Base-by-base conservation (phyloP, 805 yeast species). In the Saccharomycopsis javanensis region DNA sequence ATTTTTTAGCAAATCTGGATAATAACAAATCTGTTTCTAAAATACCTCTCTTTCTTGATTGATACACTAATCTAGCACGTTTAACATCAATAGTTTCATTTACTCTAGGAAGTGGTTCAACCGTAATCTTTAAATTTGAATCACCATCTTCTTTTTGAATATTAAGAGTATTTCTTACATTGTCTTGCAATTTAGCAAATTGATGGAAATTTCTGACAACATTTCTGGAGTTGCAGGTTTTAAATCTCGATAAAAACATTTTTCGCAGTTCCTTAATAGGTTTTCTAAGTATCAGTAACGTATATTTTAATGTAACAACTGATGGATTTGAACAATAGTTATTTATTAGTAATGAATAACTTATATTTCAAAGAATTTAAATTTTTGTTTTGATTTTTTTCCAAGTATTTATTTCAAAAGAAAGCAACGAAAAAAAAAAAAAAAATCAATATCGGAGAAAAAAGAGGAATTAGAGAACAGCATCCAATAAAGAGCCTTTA, bases 1-100 rank as follows among this genome's bases (percentile, higher is more conserved):
- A 80, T 66, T 79, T 79, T 66, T 89, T 82, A 28, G 98, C 96
- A 70, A 91, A 94, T 59, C 90, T 78, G 18, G 94, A 83, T 58
- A 94, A 76, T 50, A 94, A 73, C 64, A 94, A 73, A 68, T 94
- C 99, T 5, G 96, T 85, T 68, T 94, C 99, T 58, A 94, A 77
- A 57, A 94, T 94, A 37, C 99, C 99, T 68, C 99, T 80, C 70
- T 94, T 94, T 62, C 99, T 79, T 33, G 92, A 83, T 70, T 94
- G 99, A 70, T 94, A 94, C 1, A 88, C 73, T 64, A 94, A 73
- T 61, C 99, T 79, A n/a, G 97, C 95, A 63, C 90, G 79, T 71
- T 88, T 88, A 51, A 78, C 78, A 33, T 86, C 89, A 1, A 81
- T 70, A 7, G 82, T 68, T 71, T 94, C 99, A 61, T 84, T 84